These are phyloP conservation scores for Sedum album DNA, from an alignment of 164 flowering plant genomes.

Conservation along the genomic window DNA sequence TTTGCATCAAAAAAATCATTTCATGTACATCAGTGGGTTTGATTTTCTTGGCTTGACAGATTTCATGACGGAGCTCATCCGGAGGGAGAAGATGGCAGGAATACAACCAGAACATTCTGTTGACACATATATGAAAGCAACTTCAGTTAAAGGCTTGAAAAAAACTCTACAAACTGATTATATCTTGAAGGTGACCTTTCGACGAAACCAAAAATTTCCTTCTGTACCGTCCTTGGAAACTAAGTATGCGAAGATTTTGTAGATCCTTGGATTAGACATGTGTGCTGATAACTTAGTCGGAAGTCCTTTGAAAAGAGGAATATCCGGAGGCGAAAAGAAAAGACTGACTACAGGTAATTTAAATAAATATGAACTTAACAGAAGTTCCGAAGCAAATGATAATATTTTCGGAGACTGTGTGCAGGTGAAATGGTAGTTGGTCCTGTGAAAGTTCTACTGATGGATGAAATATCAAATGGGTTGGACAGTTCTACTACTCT, in stretches of 20 bases:
- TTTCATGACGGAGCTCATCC: constrained; percentile 20
- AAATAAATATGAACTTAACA: neutral
- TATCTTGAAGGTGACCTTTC: constrained; percentile 15
- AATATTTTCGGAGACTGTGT: neutral
- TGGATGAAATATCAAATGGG: constrained; percentile 52
- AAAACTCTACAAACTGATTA: constrained; percentile 21
- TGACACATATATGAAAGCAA: constrained; percentile 30
- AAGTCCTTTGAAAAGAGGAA: constrained; percentile 22
- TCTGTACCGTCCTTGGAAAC: neutral
- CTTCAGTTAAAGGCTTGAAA: constrained; percentile 16
- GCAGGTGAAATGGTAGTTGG: constrained; percentile 45
- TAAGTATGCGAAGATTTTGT: neutral
- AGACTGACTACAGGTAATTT: constrained; percentile 20
- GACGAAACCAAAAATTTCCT: neutral
- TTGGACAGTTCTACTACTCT: constrained; percentile 45
- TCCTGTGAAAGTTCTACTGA: constrained; percentile 31
- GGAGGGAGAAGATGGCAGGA: constrained; percentile 26
- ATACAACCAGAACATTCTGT: constrained; percentile 22
- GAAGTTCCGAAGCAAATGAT: neutral
- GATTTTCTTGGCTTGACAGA: constrained; percentile 12
- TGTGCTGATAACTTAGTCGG: constrained; percentile 24
- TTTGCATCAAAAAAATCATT: neutral
- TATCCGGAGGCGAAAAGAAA: constrained; percentile 28
- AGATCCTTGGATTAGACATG: constrained; percentile 25
- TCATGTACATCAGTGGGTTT: neutral